Evolutionary conservation across 2,329 filamentous ascomycete genomes (phyloP), one percentile per base, ranked within the genome.

Genomic region (Nemania abortiva): DNA sequence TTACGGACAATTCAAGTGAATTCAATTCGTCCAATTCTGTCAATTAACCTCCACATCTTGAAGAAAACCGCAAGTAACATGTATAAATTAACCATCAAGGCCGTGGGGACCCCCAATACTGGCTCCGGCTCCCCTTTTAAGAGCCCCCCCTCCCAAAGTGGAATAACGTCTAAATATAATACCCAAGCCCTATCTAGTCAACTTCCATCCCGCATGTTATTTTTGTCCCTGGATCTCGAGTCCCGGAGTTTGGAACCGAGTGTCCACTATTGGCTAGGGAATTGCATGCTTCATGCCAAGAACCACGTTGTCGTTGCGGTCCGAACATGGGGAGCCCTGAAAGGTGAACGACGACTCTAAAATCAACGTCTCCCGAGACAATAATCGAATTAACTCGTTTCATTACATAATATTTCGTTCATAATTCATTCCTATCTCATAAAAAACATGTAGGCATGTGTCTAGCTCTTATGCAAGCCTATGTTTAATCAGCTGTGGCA

Each of bases 81-180:
- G 39, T 20, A 59, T 56, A 42, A 65, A 1, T 42, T 31, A 47
- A 45, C 68, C 68, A 70, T 65, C 65, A 63, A 70, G 57, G 65
- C 63, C 68, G 61, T 65, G 61, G 56, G 65, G 42, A 37, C 34
- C 22, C n/a, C n/a, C 27, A 56, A 45, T 42, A 6, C 34, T 27
- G n/a, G 37, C 27, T 47, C 39, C 11, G 47, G 45, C 13, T 10
- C 22, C 59, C 61, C 63, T 42, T 63, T 53, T 63, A 52, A 56
- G 31, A 55, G 39, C 27, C 20, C 7, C 20, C 22, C 37, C n/a
- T 47, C 53, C 59, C 18, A 29, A 24, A 60, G 49, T 27, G 11
- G 10, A 10, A 29, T 34, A 1, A 37, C 24, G 15, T 39, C 53
- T 29, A 29, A 34, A 55, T 34, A 47, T 34, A 63, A 9, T 29